Base-by-base conservation (phyloP, 2,329 filamentous ascomycete genomes). In the Acarospora socialis region DNA sequence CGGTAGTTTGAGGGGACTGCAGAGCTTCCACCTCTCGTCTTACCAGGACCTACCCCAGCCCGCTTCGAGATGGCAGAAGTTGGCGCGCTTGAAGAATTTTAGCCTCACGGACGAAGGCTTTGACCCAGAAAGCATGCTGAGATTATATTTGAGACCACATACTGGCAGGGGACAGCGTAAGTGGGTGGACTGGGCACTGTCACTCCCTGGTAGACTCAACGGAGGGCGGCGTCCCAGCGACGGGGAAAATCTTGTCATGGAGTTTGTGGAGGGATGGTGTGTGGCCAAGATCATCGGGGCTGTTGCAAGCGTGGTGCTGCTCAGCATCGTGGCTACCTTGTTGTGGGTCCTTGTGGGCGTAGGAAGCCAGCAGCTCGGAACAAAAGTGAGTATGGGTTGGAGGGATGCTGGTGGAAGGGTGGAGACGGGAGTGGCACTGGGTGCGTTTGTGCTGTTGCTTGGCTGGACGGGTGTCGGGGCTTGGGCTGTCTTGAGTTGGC, bases 401-500 rank as follows among this genome's bases (percentile, higher is more conserved):
- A 32, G 34, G n/a, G 38, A 34, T 3, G 16, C 38, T 5, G 35
- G 37, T 12, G 33, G 13, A 9, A 32, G 40, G 20, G 36, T 43
- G 20, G 33, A 28, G 21, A 28, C 36, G 7, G 40, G 40, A 4
- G 36, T 35, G 4, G 33, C 13, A 15, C 25, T 43, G 22, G 40
- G 40, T 0, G 21, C 41, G 8, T 8, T 43, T 21, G 32, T 43
- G 14, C 32, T 43, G 19, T 15, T 38, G 33, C n/a, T 43, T n/a
- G 40, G 40, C 1, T 43, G 40, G 38, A 43, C 39, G 8, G 28
- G 21, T 7, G 30, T 43, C 8, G 40, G 35, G 8, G 33, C 21
- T 3, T 40, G 38, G 40, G 18, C 31, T 12, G 4, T 26, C 10
- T 19, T 41, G 31, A 41, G 39, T 26, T 43, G 40, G 40, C 25